Percentiles rank a stretch among this genome's conserved stretches.
Conservation (phyloP, 2,329 filamentous ascomycete species). For the Xylariaceae sp. region DNA sequence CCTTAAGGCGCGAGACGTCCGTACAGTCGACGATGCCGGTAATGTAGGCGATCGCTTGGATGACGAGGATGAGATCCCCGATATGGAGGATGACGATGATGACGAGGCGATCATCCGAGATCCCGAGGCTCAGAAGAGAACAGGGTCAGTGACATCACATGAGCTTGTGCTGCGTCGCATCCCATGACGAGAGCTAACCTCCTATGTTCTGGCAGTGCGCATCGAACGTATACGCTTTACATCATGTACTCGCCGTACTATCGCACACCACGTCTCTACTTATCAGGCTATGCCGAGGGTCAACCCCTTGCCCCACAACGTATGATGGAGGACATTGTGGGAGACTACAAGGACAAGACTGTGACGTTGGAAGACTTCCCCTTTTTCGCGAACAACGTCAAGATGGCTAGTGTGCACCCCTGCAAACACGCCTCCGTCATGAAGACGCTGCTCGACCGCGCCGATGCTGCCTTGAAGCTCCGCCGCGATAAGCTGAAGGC, state of each 20-base stretch:
- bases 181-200: constrained; percentile 13
- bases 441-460: constrained; percentile 93
- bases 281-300: constrained; percentile 82
- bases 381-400: constrained; percentile 84
- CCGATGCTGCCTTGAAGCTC: constrained; percentile 86
- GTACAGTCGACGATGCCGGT: constrained; percentile 83
- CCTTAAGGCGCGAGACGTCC: constrained; percentile 71
- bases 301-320: constrained; percentile 74
- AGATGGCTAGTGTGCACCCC: constrained; percentile 95
- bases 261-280: constrained; percentile 88
- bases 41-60: constrained; percentile 72
- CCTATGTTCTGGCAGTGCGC: constrained; percentile 50
- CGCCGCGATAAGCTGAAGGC: constrained; percentile 74
- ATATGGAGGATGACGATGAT: constrained; percentile 97
- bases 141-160: constrained; percentile 36
- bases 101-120: constrained; percentile 95
- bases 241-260: constrained; percentile 98
- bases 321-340: constrained; percentile 97
- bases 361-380: constrained; percentile 97
- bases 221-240: constrained; percentile 95
- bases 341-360: constrained; percentile 97
- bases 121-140: constrained; percentile 44
- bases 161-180: background rate
- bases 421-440: constrained; percentile 97
- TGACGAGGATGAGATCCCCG: constrained; percentile 80